phyloP scores from a whole-genome alignment of 371 early-diverging fungal species.

The Apophysomyces trapeziformis region DNA sequence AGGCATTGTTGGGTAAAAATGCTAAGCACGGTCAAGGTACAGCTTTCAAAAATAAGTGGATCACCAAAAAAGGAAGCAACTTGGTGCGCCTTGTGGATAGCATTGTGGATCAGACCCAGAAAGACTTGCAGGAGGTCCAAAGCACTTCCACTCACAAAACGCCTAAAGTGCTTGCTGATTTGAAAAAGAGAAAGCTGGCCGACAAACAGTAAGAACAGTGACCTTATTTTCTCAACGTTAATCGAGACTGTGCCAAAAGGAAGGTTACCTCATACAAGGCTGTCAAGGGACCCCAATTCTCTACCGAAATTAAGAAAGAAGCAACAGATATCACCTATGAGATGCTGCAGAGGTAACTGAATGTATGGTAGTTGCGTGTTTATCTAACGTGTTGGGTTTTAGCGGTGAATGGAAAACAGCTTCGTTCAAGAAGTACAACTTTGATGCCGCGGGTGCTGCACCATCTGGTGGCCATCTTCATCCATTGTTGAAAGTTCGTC shows the following conservation, averaged over 20 bases:
- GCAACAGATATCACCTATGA: slow-evolving; percentile 97
- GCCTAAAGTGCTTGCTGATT: slow-evolving; percentile 75
- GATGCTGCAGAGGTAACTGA: slow-evolving; percentile 80
- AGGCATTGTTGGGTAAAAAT: slow-evolving; percentile 68
- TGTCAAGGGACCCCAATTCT: slow-evolving; percentile 89
- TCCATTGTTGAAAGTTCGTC: slow-evolving; percentile 99
- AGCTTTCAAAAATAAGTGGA: slow-evolving; percentile 97
- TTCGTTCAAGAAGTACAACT: slow-evolving; percentile 99
- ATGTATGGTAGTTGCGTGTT: not conserved
- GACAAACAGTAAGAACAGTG: slow-evolving; percentile 66
- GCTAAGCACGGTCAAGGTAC: slow-evolving; percentile 94
- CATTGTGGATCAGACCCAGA: slow-evolving; percentile 86
- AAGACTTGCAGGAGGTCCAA: slow-evolving; percentile 73
- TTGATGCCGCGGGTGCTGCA: slow-evolving; percentile 88
- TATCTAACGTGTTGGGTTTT: not conserved
- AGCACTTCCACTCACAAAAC: slow-evolving; percentile 66
- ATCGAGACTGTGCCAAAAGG: slow-evolving; percentile 44
- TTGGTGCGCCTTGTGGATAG: slow-evolving; percentile 74
- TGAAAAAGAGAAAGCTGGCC: slow-evolving; percentile 89
- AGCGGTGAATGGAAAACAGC: slow-evolving; percentile 92
- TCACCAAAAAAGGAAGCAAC: slow-evolving; percentile 79
- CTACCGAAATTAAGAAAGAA: slow-evolving; percentile 81
- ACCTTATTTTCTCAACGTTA: slow-evolving; percentile 9
- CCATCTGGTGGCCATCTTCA: slow-evolving; percentile 95
- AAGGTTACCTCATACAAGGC: slow-evolving; percentile 88